These are phyloP conservation scores for Cladorrhinum samala DNA, from an alignment of 495 filamentous ascomycete species.

Conservation along the genomic window DNA sequence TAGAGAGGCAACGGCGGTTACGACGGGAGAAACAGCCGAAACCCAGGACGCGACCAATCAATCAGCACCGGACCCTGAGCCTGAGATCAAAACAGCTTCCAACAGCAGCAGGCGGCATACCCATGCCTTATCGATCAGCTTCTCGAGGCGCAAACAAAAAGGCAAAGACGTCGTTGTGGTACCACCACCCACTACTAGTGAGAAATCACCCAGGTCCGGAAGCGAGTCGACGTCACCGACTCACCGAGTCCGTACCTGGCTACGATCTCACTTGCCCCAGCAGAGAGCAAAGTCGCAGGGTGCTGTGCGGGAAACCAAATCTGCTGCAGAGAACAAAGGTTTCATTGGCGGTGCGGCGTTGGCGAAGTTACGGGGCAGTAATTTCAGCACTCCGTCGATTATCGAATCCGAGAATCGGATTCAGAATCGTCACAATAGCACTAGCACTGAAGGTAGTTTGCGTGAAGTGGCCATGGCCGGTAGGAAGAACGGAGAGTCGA, in stretches of 20 bases:
- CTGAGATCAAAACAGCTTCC: slow-evolving; percentile 1
- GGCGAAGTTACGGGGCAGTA: slow-evolving; percentile 27
- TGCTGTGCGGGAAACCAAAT: slow-evolving; percentile 3
- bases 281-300: slow-evolving; percentile 25
- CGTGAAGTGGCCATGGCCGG: slow-evolving; percentile 49
- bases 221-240: slow-evolving; percentile 22
- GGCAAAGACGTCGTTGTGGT: slow-evolving; percentile 2
- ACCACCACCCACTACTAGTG: background rate
- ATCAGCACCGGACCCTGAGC: background rate
- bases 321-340: slow-evolving; percentile 12
- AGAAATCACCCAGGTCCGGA: slow-evolving; percentile 5
- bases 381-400: slow-evolving; percentile 29
- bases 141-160: slow-evolving; percentile 15
- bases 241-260: slow-evolving; percentile 52
- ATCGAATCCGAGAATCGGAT: slow-evolving; percentile 20
- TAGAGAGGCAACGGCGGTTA: slow-evolving; percentile 7
- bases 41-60: background rate
- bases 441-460: slow-evolving; percentile 21
- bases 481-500: slow-evolving; percentile 11
- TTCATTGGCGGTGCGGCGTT: slow-evolving; percentile 47
- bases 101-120: slow-evolving; percentile 5
- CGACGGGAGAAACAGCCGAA: background rate
- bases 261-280: slow-evolving; percentile 50
- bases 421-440: slow-evolving; percentile 21
- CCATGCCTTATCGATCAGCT: slow-evolving; percentile 18